Conservation (phyloP, 345 rosid species). For the Schrenkiella parvula region DNA sequence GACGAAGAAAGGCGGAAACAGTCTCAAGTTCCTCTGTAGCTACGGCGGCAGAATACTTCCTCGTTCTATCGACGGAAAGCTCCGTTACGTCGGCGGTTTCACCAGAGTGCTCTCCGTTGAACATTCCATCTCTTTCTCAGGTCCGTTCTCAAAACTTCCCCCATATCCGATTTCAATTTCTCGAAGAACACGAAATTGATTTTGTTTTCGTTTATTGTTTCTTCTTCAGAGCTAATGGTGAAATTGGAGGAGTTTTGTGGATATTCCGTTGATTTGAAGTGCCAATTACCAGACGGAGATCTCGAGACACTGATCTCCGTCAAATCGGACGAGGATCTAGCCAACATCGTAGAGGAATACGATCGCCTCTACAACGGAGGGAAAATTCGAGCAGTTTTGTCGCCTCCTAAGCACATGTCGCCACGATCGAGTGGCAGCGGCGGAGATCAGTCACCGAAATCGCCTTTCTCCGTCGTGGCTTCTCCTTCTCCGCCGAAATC, state of each 20-base stretch:
- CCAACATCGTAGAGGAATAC: slow-evolving; percentile 38
- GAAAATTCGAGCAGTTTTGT: slow-evolving; percentile 30
- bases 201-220: background rate
- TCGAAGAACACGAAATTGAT: background rate
- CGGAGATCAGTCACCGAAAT: slow-evolving; percentile 14
- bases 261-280: slow-evolving; percentile 38
- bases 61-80: slow-evolving; percentile 80
- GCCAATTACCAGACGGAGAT: slow-evolving; percentile 50
- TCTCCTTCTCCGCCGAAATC: slow-evolving; percentile 21
- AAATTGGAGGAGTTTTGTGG: slow-evolving; percentile 44
- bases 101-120: slow-evolving; percentile 84
- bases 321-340: slow-evolving; percentile 75
- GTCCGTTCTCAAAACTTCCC: slow-evolving; percentile 34
- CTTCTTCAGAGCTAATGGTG: slow-evolving; percentile 38
- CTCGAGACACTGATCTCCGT: slow-evolving; percentile 71
- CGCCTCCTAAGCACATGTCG: slow-evolving; percentile 20
- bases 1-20: background rate
- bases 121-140: slow-evolving; percentile 64
- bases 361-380: slow-evolving; percentile 17
- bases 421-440: slow-evolving; percentile 30
- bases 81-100: slow-evolving; percentile 88
- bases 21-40: slow-evolving; percentile 76
- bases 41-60: slow-evolving; percentile 87
- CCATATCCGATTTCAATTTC: background rate
- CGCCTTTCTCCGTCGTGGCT: slow-evolving; percentile 19